Percentiles rank a stretch among this genome's conserved stretches.
These are phyloP conservation scores for Purpureocillium takamizusanense DNA, from an alignment of 2,329 filamentous ascomycete species.

Conservation along the genomic window DNA sequence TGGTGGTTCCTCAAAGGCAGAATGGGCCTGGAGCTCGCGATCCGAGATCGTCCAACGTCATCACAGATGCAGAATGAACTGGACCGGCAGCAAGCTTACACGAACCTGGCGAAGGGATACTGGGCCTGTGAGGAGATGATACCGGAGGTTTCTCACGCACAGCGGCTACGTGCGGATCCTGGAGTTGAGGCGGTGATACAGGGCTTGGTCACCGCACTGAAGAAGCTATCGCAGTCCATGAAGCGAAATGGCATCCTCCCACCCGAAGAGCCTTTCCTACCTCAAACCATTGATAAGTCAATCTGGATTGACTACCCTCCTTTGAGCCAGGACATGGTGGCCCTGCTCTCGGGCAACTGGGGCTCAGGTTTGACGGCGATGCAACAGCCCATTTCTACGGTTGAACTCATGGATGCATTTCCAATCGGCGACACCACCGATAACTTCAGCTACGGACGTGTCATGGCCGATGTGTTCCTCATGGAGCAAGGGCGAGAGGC, in stretches of 20 bases:
- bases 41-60: constrained; percentile 50
- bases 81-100: constrained; percentile 65
- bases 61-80: constrained; percentile 44
- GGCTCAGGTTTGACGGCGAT: constrained; percentile 38
- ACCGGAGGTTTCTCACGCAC: constrained; percentile 37
- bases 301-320: constrained; percentile 75
- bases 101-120: constrained; percentile 76
- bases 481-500: constrained; percentile 64
- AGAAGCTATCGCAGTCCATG: constrained; percentile 73
- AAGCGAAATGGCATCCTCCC: constrained; percentile 73
- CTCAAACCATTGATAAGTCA: constrained; percentile 68
- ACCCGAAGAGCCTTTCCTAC: constrained; percentile 57
- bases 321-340: constrained; percentile 61
- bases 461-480: constrained; percentile 65
- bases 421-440: constrained; percentile 67
- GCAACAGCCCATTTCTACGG: constrained; percentile 35
- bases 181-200: constrained; percentile 46
- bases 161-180: constrained; percentile 29
- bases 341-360: constrained; percentile 57
- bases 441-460: constrained; percentile 71
- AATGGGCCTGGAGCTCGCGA: constrained; percentile 61
- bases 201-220: constrained; percentile 53
- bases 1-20: constrained; percentile 91
- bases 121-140: constrained; percentile 62
- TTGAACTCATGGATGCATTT: constrained; percentile 57